Conservation (phyloP, 192 early-diverging fungal genomes). For the Coemansia pectinata region DNA sequence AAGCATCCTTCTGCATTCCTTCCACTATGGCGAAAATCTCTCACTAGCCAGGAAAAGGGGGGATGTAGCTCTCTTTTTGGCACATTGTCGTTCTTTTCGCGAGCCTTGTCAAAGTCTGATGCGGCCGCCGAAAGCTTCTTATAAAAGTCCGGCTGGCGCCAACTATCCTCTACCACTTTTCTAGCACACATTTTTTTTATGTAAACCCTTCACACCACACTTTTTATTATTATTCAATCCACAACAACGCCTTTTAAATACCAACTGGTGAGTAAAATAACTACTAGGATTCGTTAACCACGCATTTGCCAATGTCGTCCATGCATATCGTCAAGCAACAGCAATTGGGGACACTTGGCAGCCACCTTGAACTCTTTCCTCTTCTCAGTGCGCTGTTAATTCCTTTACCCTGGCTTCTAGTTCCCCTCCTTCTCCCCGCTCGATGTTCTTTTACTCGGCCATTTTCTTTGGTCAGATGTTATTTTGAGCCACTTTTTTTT, state of each 20-base stretch:
- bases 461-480: not conserved
- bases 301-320: slow-evolving; percentile 1
- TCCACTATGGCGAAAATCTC: not conserved
- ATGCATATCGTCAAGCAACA: not conserved
- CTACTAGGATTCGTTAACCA: not conserved
- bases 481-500: slow-evolving; percentile 1
- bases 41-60: not conserved
- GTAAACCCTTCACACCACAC: not conserved
- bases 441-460: not conserved
- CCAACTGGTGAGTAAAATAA: not conserved
- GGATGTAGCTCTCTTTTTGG: not conserved
- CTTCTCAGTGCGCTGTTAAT: not conserved
- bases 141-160: not conserved
- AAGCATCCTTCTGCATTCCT: not conserved
- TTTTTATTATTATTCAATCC: not conserved
- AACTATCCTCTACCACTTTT: not conserved
- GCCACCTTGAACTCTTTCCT: not conserved
- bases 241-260: not conserved
- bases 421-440: not conserved
- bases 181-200: not conserved
- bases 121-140: not conserved
- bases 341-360: not conserved
- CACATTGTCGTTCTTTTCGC: not conserved
- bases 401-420: not conserved
- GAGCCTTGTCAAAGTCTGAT: not conserved